Evolutionary conservation across 768 basidiomycete genomes (phyloP), one percentile per base, ranked within the genome.

Genomic region (Dacryopinax primogenitus): DNA sequence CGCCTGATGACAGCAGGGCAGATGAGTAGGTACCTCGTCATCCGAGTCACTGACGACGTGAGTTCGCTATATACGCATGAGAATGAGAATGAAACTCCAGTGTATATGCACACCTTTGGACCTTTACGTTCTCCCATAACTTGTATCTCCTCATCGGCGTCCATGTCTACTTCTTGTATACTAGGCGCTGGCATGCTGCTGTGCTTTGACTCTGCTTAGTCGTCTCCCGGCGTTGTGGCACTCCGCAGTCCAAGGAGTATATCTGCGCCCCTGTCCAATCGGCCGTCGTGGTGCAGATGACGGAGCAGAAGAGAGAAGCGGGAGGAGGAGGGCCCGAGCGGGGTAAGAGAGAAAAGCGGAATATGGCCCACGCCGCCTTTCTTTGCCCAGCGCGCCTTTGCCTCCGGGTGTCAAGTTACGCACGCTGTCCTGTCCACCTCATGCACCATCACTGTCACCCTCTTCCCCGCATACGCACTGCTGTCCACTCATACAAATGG

Each of bases 41-140:
- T 58, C 51, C 51, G 51, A 58, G 26, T 30, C 26, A 6, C 21
- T 21, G 13, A 58, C 7, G 26, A 23, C 32, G 4, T 4, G 26
- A 58, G 51, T 30, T 58, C 51, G 51, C 51, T 58, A 58, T 58
- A 58, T 58, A 30, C 51, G 51, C 51, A 30, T 58, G 18, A 44
- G 18, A 28, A 58, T 28, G 26, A 30, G 13, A 3, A 4, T 21
- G 9, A 7, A 7, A 30, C 4, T 6, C 13, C 26, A 58, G 26
- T 15, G 32, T 15, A 18, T 9, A 9, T 7, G 26, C 26, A 30
- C 18, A 58, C 26, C 51, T 26, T 26, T 13, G 9, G 12, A 11
- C 23, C 51, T 3, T 11, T 58, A 6, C 51, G 51, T 21, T 58
- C 26, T 9, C 51, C 51, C 26, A 58, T 58, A 30, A 58, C 51